phyloP scores from a whole-genome alignment of 2,329 filamentous ascomycete genomes.

The Clonostachys byssicola region DNA sequence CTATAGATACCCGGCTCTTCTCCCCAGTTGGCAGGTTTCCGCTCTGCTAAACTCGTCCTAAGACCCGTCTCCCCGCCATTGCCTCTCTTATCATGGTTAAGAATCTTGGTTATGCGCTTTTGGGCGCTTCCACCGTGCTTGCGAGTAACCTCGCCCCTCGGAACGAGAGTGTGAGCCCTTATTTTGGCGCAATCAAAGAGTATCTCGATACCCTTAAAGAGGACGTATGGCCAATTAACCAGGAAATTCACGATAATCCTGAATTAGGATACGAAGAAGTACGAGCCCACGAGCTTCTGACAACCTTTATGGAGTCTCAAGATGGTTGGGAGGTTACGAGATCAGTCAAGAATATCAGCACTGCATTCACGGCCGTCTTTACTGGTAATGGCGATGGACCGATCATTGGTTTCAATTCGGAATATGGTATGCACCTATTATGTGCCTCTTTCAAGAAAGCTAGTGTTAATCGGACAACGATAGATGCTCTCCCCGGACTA shows the following conservation, averaged over 20 bases:
- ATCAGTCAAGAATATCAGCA: slow-evolving; percentile 33
- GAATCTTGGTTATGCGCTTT: too few species aligned
- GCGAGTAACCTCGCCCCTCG: not conserved
- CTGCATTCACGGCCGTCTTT: slow-evolving; percentile 36
- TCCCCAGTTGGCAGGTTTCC: too few species aligned
- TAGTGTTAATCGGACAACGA: not conserved
- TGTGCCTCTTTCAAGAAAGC: not conserved
- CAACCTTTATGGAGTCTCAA: slow-evolving; percentile 25
- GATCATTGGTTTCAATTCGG: slow-evolving; percentile 35
- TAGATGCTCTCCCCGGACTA: slow-evolving; percentile 24
- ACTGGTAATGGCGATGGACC: slow-evolving; percentile 27
- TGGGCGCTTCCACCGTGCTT: too few species aligned
- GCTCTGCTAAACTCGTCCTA: too few species aligned
- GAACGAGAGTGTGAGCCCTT: not conserved
- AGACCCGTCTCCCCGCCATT: too few species aligned
- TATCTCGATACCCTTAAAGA: slow-evolving; percentile 6
- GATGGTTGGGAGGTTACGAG: slow-evolving; percentile 30
- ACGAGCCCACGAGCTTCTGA: slow-evolving; percentile 33
- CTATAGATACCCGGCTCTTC: too few species aligned
- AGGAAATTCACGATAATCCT: slow-evolving; percentile 36
- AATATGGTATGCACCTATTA: slow-evolving; percentile 16
- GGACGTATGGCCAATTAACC: slow-evolving; percentile 24
- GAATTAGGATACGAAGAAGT: slow-evolving; percentile 36
- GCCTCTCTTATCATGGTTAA: too few species aligned
- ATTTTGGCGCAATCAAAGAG: slow-evolving; percentile 3